These are phyloP conservation scores for Sinapis alba DNA, from an alignment of 441 rosid genomes.

Conservation along the genomic window DNA sequence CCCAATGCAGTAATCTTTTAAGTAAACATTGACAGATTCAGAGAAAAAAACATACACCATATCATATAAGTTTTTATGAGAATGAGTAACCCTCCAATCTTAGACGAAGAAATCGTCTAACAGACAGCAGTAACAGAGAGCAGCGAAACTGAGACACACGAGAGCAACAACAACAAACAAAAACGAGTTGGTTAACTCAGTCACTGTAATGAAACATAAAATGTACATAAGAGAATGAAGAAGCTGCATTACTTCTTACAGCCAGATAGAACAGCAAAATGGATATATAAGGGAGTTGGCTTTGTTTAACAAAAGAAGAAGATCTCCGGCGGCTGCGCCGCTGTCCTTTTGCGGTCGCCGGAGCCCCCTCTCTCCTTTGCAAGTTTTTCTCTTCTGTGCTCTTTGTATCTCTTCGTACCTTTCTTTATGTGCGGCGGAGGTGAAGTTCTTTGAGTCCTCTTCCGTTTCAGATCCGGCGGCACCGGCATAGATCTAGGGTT, in stretches of 20 bases:
- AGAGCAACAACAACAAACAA: background rate
- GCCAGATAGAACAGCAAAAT: background rate
- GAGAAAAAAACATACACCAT: background rate
- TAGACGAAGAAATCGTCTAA: slow-evolving; percentile 75
- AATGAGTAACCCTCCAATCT: background rate
- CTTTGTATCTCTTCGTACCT: too few relatives aligned
- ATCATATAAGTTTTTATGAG: background rate
- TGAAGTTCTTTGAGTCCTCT: too few relatives aligned
- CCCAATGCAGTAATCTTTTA: background rate
- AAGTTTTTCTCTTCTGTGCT: too few relatives aligned
- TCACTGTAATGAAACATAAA: too few relatives aligned
- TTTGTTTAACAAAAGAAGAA: too few relatives aligned
- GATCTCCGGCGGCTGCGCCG: too few relatives aligned
- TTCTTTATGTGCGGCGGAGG: too few relatives aligned
- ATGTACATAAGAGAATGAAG: background rate
- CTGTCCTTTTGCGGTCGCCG: too few relatives aligned
- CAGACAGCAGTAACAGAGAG: slow-evolving; percentile 75
- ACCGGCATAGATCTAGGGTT: too few relatives aligned
- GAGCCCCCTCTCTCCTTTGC: too few relatives aligned
- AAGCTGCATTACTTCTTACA: background rate
- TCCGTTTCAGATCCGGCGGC: too few relatives aligned
- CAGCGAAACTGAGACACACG: slow-evolving; percentile 53
- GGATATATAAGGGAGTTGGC: background rate
- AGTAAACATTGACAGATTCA: background rate
- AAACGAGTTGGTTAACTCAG: too few relatives aligned